phyloP scores from a whole-genome alignment of 495 filamentous ascomycete genomes.

The Geopyxis carbonaria region DNA sequence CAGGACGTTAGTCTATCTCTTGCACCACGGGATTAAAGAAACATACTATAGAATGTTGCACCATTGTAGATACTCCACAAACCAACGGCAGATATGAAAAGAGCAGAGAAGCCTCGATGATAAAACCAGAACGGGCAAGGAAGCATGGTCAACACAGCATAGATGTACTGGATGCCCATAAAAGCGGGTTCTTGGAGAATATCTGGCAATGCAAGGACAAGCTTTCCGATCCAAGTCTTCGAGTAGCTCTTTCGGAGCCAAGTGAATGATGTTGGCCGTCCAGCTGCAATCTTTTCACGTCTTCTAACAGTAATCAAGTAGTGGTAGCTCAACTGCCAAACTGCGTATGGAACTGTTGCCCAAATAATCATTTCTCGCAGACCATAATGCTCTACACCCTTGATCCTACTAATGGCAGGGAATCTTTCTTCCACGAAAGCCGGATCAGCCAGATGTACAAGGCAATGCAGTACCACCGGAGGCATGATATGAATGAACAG shows the following conservation, averaged over 20 bases:
- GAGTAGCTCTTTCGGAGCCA: constrained; percentile 86
- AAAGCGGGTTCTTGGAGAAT: constrained; percentile 72
- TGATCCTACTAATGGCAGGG: constrained; percentile 72
- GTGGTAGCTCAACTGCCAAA: constrained; percentile 89
- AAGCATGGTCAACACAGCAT: constrained; percentile 81
- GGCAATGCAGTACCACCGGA: constrained; percentile 74
- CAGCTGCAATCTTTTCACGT: constrained; percentile 85
- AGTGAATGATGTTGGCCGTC: constrained; percentile 88
- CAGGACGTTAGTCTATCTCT: constrained; percentile 6
- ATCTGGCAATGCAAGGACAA: constrained; percentile 63
- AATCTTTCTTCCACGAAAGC: constrained; percentile 52
- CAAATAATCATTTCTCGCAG: constrained; percentile 75
- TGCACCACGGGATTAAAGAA: not conserved
- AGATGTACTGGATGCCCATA: constrained; percentile 87
- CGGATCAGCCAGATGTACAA: constrained; percentile 63
- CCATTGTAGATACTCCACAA: constrained; percentile 88
- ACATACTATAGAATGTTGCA: constrained; percentile 73
- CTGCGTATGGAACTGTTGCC: constrained; percentile 77
- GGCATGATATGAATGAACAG: constrained; percentile 99
- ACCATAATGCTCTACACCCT: constrained; percentile 60
- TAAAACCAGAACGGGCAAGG: constrained; percentile 94
- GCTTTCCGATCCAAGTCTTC: constrained; percentile 68
- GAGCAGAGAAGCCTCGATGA: constrained; percentile 59
- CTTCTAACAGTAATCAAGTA: constrained; percentile 63
- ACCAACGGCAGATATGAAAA: constrained; percentile 64